A percentile compares a stretch with the other conserved stretches of the same genome.
These are phyloP conservation scores for Aspergillus brunneoviolaceus DNA, from an alignment of 2,329 filamentous ascomycete species.

Conservation along the genomic window DNA sequence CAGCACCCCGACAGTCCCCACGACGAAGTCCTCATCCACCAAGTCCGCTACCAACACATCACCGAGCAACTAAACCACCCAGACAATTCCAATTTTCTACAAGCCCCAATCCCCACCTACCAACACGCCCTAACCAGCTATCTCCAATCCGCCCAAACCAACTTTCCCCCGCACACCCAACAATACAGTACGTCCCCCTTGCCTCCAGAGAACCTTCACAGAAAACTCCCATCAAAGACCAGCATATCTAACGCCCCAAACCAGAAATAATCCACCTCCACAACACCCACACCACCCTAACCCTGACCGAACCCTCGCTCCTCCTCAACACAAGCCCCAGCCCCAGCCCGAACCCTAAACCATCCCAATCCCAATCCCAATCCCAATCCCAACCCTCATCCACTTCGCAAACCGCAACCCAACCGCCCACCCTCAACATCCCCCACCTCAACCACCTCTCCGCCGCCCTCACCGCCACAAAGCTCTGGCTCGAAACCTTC, in stretches of 20 bases:
- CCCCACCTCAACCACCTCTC: constrained; percentile 3
- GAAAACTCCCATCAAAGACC: background rate
- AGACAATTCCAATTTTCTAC: background rate
- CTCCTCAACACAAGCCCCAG: background rate
- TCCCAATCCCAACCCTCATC: background rate
- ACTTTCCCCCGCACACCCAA: background rate
- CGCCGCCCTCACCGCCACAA: constrained; percentile 7
- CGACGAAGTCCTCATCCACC: constrained; percentile 49
- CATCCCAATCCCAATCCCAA: too few species aligned
- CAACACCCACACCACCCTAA: constrained; percentile 3
- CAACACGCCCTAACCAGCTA: constrained; percentile 4
- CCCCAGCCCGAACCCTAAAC: too few species aligned
- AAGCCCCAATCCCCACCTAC: constrained; percentile 3
- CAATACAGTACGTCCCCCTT: background rate
- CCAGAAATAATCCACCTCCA: constrained; percentile 11
- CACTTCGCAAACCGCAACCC: background rate
- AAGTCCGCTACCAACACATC: constrained; percentile 22
- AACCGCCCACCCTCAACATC: background rate
- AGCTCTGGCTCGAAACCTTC: constrained; percentile 11
- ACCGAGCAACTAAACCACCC: constrained; percentile 3
- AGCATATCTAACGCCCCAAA: background rate
- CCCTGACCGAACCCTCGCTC: constrained; percentile 6
- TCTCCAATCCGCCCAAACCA: background rate
- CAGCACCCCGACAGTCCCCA: constrained; percentile 48
- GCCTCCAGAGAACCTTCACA: background rate